Conservation (phyloP, 2,329 filamentous ascomycete genomes). For the Escovopsis sp. region DNA sequence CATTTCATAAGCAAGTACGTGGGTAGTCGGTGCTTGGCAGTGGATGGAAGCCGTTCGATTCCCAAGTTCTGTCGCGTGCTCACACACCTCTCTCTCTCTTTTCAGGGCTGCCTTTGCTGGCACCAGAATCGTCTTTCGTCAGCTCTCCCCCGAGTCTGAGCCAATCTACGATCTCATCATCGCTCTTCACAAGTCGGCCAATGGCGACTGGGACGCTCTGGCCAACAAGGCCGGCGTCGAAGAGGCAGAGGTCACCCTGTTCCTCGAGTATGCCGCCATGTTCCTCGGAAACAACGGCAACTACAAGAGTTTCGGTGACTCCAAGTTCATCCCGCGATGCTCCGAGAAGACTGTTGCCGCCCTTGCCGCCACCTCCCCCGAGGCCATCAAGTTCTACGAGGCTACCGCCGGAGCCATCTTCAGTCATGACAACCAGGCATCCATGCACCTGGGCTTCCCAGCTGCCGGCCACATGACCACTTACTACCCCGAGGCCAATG, state of each 20-base stretch:
- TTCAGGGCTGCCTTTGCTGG: slow-evolving; percentile 61
- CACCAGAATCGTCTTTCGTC: slow-evolving; percentile 63
- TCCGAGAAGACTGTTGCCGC: slow-evolving; percentile 47
- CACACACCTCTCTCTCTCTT: too few relatives aligned
- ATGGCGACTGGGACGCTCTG: slow-evolving; percentile 57
- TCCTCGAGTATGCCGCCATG: slow-evolving; percentile 64
- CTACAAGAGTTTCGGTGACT: slow-evolving; percentile 77
- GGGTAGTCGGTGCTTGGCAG: background rate
- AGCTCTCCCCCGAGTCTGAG: slow-evolving; percentile 71
- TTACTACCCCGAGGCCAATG: slow-evolving; percentile 65
- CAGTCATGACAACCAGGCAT: slow-evolving; percentile 43
- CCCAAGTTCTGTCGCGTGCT: too few relatives aligned
- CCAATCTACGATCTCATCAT: slow-evolving; percentile 71
- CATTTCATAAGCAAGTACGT: slow-evolving; percentile 71
- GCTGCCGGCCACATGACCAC: slow-evolving; percentile 65
- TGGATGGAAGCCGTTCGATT: background rate
- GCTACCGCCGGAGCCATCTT: slow-evolving; percentile 61
- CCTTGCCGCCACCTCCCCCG: slow-evolving; percentile 44
- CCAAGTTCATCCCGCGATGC: slow-evolving; percentile 68
- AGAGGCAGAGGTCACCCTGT: slow-evolving; percentile 48
- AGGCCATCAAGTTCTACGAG: slow-evolving; percentile 49
- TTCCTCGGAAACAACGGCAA: slow-evolving; percentile 73
- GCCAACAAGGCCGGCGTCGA: slow-evolving; percentile 49
- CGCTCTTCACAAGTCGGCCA: slow-evolving; percentile 48
- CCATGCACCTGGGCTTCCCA: slow-evolving; percentile 64